These are phyloP conservation scores for Pterocarpus santalinus DNA, from an alignment of 306 rosid species.

Conservation along the genomic window DNA sequence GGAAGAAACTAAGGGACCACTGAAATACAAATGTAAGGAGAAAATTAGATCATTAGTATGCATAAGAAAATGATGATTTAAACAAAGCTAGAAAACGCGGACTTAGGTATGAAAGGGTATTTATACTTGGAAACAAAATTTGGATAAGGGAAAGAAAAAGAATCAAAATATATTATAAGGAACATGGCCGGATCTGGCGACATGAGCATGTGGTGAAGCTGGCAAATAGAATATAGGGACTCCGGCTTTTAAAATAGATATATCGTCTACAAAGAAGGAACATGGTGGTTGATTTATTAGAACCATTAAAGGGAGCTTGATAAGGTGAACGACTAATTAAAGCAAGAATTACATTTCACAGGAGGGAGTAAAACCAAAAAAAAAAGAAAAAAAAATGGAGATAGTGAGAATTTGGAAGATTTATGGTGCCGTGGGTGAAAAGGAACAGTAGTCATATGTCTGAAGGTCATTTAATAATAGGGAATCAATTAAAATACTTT, in stretches of 20 bases:
- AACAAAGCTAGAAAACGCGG: conserved; percentile 40
- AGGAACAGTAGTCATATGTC: conserved; percentile 4
- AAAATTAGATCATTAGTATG: conserved; percentile 28
- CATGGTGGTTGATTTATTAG: conserved; percentile 64
- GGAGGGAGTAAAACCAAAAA: background rate
- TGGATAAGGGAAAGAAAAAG: conserved; percentile 54
- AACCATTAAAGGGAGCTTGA: conserved; percentile 47
- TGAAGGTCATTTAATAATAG: conserved; percentile 3
- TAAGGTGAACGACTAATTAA: conserved; percentile 50
- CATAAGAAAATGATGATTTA: conserved; percentile 29
- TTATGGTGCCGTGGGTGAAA: conserved; percentile 18
- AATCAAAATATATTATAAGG: conserved; percentile 56
- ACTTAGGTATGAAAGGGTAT: conserved; percentile 44
- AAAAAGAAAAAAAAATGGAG: background rate
- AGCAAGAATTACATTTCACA: conserved; percentile 29
- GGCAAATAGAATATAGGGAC: conserved; percentile 53
- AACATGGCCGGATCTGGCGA: conserved; percentile 74
- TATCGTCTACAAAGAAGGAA: conserved; percentile 49
- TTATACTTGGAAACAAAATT: conserved; percentile 49
- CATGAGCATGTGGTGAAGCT: conserved; percentile 81
- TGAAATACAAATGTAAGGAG: conserved; percentile 15
- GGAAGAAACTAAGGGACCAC: conserved; percentile 41
- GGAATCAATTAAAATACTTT: conserved; percentile 4
- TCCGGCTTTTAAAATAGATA: conserved; percentile 49
- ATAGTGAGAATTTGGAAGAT: background rate